phyloP scores from a whole-genome alignment of 164 flowering plant species.

The Vitis rotundifolia region DNA sequence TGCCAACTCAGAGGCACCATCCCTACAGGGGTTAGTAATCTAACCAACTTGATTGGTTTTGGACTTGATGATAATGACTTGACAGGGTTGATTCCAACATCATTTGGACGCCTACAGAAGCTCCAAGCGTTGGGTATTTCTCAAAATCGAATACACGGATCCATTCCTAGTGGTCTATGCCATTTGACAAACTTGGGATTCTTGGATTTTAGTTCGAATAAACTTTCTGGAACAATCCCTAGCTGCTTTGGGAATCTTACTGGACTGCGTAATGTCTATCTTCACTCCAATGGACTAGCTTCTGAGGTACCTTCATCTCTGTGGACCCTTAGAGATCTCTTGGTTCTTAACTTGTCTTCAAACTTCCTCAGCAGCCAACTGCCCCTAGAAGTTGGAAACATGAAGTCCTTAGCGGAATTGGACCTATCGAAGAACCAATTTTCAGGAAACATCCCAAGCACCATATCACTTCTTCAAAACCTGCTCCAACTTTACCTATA shows the following conservation, averaged over 20 bases:
- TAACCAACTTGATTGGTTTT: not conserved
- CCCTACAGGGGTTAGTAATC: not conserved
- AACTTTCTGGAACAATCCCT: not conserved
- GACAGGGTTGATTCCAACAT: not conserved
- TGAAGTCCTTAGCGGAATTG: not conserved
- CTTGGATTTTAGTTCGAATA: not conserved
- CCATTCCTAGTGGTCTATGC: not conserved
- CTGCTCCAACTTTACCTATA: not conserved
- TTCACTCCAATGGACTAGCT: not conserved
- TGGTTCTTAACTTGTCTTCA: not conserved
- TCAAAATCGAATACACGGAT: not conserved
- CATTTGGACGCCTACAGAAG: not conserved
- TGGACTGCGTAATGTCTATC: not conserved
- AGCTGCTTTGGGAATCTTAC: not conserved
- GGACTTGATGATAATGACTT: not conserved
- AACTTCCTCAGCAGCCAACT: not conserved
- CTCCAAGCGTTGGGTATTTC: not conserved
- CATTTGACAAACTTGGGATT: not conserved
- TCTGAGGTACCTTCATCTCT: not conserved
- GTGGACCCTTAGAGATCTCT: not conserved
- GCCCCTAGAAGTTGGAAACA: slow-evolving; percentile 1
- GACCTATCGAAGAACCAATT: not conserved
- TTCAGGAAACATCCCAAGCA: slow-evolving; percentile 4
- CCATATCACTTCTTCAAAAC: slow-evolving; percentile 2
- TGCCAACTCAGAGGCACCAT: not conserved